Conservation (phyloP, 495 filamentous ascomycete genomes). For the Acidomyces sp. region DNA sequence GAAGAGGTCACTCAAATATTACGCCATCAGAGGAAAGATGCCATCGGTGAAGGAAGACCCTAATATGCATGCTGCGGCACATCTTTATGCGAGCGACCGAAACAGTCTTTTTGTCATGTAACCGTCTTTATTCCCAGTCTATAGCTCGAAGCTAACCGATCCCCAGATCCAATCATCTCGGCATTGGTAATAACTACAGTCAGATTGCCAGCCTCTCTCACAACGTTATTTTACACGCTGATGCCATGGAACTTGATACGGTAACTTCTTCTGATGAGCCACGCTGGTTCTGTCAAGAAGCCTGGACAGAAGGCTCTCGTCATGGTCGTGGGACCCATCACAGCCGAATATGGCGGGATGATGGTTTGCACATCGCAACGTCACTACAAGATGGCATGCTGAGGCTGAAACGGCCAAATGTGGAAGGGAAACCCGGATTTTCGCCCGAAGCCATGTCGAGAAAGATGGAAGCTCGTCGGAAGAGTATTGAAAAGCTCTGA, state of each 20-base stretch:
- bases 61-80: constrained; percentile 50
- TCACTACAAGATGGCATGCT: constrained; percentile 23
- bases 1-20: constrained; percentile 46
- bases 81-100: constrained; percentile 55
- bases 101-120: constrained; percentile 54
- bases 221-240: constrained; percentile 46
- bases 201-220: constrained; percentile 49
- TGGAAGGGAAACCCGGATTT: constrained; percentile 19
- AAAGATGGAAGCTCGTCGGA: background rate
- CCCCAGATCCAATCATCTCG: constrained; percentile 48
- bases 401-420: constrained; percentile 2
- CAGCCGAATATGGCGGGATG: constrained; percentile 50
- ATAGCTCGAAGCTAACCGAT: no score
- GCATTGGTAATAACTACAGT: constrained; percentile 37
- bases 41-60: constrained; percentile 20
- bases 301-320: constrained; percentile 41
- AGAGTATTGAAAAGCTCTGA: background rate
- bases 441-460: background rate
- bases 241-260: constrained; percentile 26
- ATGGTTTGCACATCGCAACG: constrained; percentile 32
- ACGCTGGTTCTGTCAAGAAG: constrained; percentile 60
- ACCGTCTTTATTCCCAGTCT: no score
- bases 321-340: constrained; percentile 47
- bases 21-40: constrained; percentile 36
- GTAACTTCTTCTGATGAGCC: constrained; percentile 29